Evolutionary conservation across 352 stramenopile species (phyloP).

Genomic region (Phytophthora megakarya): DNA sequence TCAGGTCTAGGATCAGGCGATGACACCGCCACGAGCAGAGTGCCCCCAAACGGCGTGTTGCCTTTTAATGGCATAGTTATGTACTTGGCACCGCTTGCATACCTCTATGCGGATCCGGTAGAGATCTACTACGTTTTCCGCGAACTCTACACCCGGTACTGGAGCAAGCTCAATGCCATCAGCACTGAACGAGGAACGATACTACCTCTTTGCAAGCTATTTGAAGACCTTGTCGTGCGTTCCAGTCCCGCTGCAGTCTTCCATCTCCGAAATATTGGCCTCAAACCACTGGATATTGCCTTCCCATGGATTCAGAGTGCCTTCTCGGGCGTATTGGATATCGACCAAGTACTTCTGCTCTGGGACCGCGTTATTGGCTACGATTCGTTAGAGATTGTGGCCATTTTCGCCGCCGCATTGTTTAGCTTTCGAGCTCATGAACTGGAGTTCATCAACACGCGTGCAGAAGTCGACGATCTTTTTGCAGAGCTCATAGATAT

Average conservation of each 20-base stretch:
- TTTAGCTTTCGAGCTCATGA: constrained; percentile 74
- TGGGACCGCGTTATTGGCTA: constrained; percentile 82
- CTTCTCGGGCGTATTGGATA: constrained; percentile 79
- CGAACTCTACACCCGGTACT: constrained; percentile 80
- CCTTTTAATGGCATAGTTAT: constrained; percentile 77
- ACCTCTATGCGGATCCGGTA: constrained; percentile 66
- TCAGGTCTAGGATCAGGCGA: background rate
- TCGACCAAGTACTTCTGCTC: constrained; percentile 74
- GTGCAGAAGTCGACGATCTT: constrained; percentile 63
- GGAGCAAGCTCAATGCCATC: constrained; percentile 78
- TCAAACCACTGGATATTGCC: constrained; percentile 70
- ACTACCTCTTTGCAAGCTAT: constrained; percentile 73
- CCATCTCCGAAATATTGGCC: constrained; percentile 61
- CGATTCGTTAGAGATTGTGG: constrained; percentile 70
- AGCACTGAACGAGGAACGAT: constrained; percentile 58
- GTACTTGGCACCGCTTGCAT: constrained; percentile 73
- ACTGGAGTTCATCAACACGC: constrained; percentile 43
- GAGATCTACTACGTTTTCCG: constrained; percentile 81
- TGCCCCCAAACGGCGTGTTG: constrained; percentile 74
- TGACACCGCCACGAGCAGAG: constrained; percentile 13
- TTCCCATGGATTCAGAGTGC: constrained; percentile 84
- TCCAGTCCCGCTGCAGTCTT: constrained; percentile 60
- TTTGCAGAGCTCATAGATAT: constrained; percentile 78
- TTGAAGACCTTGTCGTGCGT: constrained; percentile 64
- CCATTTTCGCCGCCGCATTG: constrained; percentile 68